Evolutionary conservation across 352 stramenopile species (phyloP).

Genomic region (Globisporangium splendens): DNA sequence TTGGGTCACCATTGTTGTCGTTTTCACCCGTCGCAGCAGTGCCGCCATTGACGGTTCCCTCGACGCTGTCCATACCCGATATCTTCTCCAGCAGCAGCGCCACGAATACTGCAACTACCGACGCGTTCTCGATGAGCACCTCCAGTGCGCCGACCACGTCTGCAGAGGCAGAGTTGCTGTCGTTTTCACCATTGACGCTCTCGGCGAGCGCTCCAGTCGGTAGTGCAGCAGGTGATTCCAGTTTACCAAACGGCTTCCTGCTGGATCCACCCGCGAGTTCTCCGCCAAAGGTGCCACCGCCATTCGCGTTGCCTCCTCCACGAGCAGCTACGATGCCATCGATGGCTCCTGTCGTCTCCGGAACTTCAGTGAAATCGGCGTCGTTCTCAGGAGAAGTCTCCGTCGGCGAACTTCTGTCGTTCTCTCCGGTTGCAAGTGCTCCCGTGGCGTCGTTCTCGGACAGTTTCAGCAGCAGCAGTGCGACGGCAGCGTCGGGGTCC

Average conservation of each 20-base stretch:
- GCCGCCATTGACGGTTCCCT: slow-evolving; percentile 13
- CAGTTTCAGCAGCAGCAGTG: slow-evolving; percentile 28
- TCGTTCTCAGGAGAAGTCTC: slow-evolving; percentile 17
- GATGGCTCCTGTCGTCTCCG: slow-evolving; percentile 1
- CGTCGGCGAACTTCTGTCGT: slow-evolving; percentile 51
- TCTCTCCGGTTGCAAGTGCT: slow-evolving; percentile 41
- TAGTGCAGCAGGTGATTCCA: not conserved
- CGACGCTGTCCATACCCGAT: slow-evolving; percentile 9
- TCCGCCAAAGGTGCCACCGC: slow-evolving; percentile 10
- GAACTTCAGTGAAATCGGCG: not conserved
- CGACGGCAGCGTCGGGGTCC: slow-evolving; percentile 3
- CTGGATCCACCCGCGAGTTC: slow-evolving; percentile 1
- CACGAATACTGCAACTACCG: not conserved
- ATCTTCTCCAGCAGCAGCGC: slow-evolving; percentile 5
- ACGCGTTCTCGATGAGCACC: slow-evolving; percentile 5
- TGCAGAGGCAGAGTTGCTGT: slow-evolving; percentile 14
- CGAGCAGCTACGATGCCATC: slow-evolving; percentile 18
- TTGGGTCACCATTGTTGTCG: slow-evolving; percentile 26
- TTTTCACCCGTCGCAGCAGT: slow-evolving; percentile 33
- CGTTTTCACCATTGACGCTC: slow-evolving; percentile 17
- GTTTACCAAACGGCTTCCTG: slow-evolving; percentile 1
- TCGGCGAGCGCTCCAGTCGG: slow-evolving; percentile 4
- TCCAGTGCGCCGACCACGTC: slow-evolving; percentile 2
- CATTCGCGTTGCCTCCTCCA: slow-evolving; percentile 11
- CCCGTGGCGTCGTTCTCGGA: slow-evolving; percentile 11